Evolutionary conservation across 2,329 filamentous ascomycete species (phyloP).

Genomic region (Lasiodiplodia hormozganensis): DNA sequence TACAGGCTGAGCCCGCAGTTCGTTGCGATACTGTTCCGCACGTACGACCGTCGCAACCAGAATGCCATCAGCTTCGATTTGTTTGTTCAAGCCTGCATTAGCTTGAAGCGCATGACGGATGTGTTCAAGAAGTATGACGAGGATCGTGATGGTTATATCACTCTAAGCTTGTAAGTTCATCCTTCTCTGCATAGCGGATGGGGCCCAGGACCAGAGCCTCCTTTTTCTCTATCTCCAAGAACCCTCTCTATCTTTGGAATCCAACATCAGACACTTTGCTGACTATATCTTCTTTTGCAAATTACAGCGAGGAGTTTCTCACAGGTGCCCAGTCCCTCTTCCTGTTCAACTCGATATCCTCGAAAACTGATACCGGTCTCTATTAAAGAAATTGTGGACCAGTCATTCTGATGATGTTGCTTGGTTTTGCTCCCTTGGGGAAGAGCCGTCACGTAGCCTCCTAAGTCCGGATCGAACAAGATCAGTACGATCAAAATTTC

Average conservation of each 20-base stretch:
- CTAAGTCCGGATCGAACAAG: not conserved
- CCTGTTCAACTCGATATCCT: conserved; percentile 61
- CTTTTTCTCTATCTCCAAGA: not conserved
- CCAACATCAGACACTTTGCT: not conserved
- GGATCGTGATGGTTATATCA: conserved; percentile 87
- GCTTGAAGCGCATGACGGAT: conserved; percentile 97
- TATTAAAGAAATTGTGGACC: conserved; percentile 54
- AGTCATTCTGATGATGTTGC: conserved; percentile 37
- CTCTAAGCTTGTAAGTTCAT: conserved; percentile 60
- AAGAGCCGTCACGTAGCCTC: not conserved
- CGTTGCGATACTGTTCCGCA: conserved; percentile 82
- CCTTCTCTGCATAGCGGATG: conserved; percentile 1
- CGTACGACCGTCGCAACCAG: conserved; percentile 70
- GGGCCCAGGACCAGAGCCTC: not conserved
- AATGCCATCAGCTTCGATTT: conserved; percentile 76
- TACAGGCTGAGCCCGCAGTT: conserved; percentile 88
- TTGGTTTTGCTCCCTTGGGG: not conserved
- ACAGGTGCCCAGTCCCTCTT: conserved; percentile 63
- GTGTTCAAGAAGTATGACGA: conserved; percentile 99
- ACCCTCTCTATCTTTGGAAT: not conserved
- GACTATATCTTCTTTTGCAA: not conserved
- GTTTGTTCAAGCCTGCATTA: conserved; percentile 97
- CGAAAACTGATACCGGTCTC: conserved; percentile 58
- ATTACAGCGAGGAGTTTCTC: conserved; percentile 57
- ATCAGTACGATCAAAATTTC: too few species aligned